Evolutionary conservation across 2,329 filamentous ascomycete genomes (phyloP), one percentile per base, ranked within the genome.

Genomic region (Hymenoscyphus scutula): DNA sequence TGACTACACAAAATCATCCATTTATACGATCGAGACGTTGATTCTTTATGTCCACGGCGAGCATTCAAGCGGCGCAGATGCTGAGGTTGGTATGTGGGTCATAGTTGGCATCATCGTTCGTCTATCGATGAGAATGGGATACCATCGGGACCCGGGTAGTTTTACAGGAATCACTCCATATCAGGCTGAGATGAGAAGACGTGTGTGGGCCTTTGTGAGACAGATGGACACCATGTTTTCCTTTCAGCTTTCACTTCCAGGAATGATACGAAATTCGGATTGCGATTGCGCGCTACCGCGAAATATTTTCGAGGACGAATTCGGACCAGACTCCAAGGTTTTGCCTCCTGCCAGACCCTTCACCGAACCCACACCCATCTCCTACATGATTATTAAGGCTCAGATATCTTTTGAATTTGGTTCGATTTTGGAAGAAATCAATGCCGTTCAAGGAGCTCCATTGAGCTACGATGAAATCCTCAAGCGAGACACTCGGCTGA

Each of bases 281-380:
- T 92, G 87, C 61, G 91, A 95, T 70, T 89, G 90, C 0, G 82
- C 89, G 68, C 77, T 91, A 5, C 91, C 91, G 0, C 84, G 87
- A 62, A 95, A 94, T 71, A 82, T 94, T 17, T 91, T 90, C 72
- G 91, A 95, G 68, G 89, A 93, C 65, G 91, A 94, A 68, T 87
- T 95, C 45, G 83, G 87, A 55, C 87, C 89, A 2, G 83, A 85
- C 25, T 89, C 86, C 65, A 89, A 87, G 67, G 77, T 81, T 7
- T 75, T 94, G 10, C 91, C 91, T 0, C 82, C 84, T 1, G 85
- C 89, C 0, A 80, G 89, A 62, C 87, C 90, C 0, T 79, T 79
- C 34, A 86, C 83, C 0, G 89, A 93, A 72, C 84, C 89, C 2
- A 94, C 91, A 0, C 89, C 89, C 1, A 86, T 92, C 67, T 85